Evolutionary conservation across 495 filamentous ascomycete species (phyloP), one percentile per base, ranked within the genome.

Genomic region (Lasiosphaeriaceae sp.): DNA sequence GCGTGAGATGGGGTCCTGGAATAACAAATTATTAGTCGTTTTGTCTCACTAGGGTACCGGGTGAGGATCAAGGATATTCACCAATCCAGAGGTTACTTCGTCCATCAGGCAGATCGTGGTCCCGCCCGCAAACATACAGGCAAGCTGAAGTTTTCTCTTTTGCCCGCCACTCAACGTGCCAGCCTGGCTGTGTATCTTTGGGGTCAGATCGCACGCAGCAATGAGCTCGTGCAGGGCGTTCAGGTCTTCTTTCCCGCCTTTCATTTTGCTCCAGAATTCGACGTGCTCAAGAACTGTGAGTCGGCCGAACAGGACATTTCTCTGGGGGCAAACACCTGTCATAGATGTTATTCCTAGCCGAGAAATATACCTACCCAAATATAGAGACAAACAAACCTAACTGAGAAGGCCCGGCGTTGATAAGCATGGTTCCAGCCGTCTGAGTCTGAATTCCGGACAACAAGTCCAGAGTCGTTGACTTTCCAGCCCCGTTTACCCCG

Each of bases 91-190:
- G 6, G 84, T 88, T 9, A 91, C 89, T 65, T 95, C 90, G 62
- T 95, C 90, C 23, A 95, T 85, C 66, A 88, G 88, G 64, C 90
- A 95, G 7, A 94, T 82, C 7, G 77, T 80, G 47, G 83, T 87
- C 5, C 88, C 90, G 22, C 90, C 90, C 11, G 87, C 90, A 53
- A 95, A 84, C 89, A 92, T 93, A 78, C 91, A 90, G n/a, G 85
- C 85, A 3, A 95, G 77, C 63, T 95, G 90, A 11, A 92, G 72
- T 66, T 93, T 93, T 26, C 90, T 77, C 70, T 92, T 93, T 65
- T 95, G 90, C 0, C 90, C 90, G 3, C 90, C 90, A 9, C 88
- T 91, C 9, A 94, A 71, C 2, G 86, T 87, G 47, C 77, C 77
- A 0, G 88, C 76, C 53, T 71, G 69, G 0, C 87, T 81, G 34